Evolutionary conservation across 2,329 filamentous ascomycete genomes (phyloP), one percentile per base, ranked within the genome.

Genomic region (Ceratocystis smalleyi): DNA sequence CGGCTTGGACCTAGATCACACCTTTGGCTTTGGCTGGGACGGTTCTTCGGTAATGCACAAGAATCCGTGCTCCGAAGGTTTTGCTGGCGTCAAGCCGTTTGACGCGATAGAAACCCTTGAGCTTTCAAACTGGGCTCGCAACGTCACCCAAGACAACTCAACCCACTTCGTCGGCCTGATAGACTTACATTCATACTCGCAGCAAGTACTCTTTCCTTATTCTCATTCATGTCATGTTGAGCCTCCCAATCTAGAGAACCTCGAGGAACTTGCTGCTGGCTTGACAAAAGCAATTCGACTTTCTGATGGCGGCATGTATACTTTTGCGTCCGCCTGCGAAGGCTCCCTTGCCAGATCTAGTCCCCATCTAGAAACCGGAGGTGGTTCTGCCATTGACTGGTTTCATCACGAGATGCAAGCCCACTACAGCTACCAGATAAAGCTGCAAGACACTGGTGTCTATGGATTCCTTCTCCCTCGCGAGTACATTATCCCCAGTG

Each of bases 131-230:
- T 99, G 92, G 92, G 89, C 89, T 0, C 83, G 79, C 70, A 92
- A 90, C 71, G 81, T 95, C 73, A 90, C 86, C 0, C 77, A 81
- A 6, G 78, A 83, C 68, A 83, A 86, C 71, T 85, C 87, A 64
- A 84, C 86, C 62, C 79, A 86, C 17, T 90, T 97, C 69, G 82
- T 91, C n/a, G 90, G 87, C 2, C 86, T 95, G 68, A 72, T 97
- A 55, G 94, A 99, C 72, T 79, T 97, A 30, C 94, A 99, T 74
- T 92, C 89, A 1, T 99, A 97, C 74, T 95, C 90, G 0, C 91
- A 99, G 75, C 88, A 96, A 74, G 86, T 99, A 24, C 79, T 97
- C 7, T 96, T 94, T 72, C 94, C 94, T 0, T 97, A 91, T 73
- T 86, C 88, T 4, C 96, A 89, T 75, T 89, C 88, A 12, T 99